phyloP scores from a whole-genome alignment of 257 asterid genomes.

The Agastache rugosa region DNA sequence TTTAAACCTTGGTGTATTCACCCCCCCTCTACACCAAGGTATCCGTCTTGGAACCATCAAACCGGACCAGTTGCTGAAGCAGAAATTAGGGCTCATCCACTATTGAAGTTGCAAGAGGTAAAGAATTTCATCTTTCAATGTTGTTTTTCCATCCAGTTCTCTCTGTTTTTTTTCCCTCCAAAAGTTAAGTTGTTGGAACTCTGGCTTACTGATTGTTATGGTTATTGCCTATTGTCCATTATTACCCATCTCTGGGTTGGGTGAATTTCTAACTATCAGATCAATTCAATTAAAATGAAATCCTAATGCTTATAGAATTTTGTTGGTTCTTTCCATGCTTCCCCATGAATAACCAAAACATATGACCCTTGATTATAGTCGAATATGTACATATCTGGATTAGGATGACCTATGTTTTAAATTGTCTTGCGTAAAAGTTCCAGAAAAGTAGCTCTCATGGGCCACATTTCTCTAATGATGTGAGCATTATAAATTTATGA shows the following conservation, averaged over 20 bases:
- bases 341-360: neutral
- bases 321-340: neutral
- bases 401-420: neutral
- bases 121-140: neutral
- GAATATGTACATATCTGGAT: too few relatives aligned
- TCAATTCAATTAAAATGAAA: too few relatives aligned
- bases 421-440: neutral
- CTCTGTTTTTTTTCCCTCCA: too few relatives aligned
- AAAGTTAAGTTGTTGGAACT: too few relatives aligned
- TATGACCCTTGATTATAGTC: neutral
- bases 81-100: too few relatives aligned
- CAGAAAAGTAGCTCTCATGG: neutral
- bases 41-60: too few relatives aligned
- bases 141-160: neutral
- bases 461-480: neutral
- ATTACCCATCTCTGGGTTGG: neutral
- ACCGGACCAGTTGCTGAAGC: too few relatives aligned
- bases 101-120: neutral
- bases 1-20: too few relatives aligned
- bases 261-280: neutral
- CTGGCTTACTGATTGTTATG: too few relatives aligned
- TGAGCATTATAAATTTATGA: neutral
- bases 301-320: neutral
- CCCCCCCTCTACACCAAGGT: too few relatives aligned
- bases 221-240: neutral